A percentile compares a stretch with the other conserved stretches of the same genome.
Conservation (phyloP, 495 filamentous ascomycete genomes). For the Xylona heveae region DNA sequence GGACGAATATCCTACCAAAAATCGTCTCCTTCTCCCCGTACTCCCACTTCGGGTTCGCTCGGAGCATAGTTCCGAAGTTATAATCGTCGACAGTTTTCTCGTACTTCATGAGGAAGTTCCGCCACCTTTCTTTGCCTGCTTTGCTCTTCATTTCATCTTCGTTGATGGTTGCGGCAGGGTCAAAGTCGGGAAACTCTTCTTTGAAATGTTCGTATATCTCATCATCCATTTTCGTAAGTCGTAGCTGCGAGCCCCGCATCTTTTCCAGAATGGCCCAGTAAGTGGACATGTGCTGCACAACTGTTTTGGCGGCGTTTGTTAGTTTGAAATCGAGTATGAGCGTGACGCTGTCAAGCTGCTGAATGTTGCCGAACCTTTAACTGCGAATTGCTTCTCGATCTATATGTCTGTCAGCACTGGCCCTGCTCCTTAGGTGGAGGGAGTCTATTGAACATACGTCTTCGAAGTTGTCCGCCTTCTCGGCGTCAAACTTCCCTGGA, state of each 20-base stretch:
- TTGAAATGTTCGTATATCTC: conserved; percentile 82
- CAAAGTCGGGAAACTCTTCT: conserved; percentile 77
- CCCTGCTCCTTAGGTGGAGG: conserved; percentile 1
- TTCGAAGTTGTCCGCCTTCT: conserved; percentile 55
- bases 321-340: conserved; percentile 4
- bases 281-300: conserved; percentile 83
- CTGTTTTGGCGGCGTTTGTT: conserved; percentile 19
- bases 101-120: conserved; percentile 82
- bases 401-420: conserved; percentile 17
- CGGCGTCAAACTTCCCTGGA: conserved; percentile 33
- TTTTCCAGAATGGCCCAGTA: conserved; percentile 94
- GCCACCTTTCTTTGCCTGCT: conserved; percentile 85
- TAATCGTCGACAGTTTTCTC: conserved; percentile 86
- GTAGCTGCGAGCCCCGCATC: conserved; percentile 61
- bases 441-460: conserved; percentile 31
- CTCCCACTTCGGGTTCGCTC: conserved; percentile 55
- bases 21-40: conserved; percentile 83
- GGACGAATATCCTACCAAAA: conserved; percentile 43
- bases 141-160: conserved; percentile 98
- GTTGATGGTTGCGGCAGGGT: conserved; percentile 54
- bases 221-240: conserved; percentile 82
- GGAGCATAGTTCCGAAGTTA: conserved; percentile 91
- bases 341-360: conserved; percentile 1
- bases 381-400: conserved; percentile 99
- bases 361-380: conserved; percentile 45